Evolutionary conservation across 768 basidiomycete species (phyloP).

Genomic region (Porpolomopsis calyptriformis): DNA sequence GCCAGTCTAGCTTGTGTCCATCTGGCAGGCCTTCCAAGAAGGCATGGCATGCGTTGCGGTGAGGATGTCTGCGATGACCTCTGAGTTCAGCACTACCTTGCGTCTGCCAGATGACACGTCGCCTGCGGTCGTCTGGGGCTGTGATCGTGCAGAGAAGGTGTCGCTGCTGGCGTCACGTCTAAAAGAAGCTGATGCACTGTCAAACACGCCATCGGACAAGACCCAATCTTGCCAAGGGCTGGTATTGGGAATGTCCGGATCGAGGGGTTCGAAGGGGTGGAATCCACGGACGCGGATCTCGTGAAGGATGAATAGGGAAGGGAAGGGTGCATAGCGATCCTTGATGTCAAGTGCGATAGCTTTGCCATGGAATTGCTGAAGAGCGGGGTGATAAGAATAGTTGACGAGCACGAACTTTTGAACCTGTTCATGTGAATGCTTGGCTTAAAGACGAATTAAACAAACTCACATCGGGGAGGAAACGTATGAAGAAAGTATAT

Average conservation of each 20-base stretch:
- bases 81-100: slow-evolving; percentile 11
- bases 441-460: slow-evolving; percentile 5
- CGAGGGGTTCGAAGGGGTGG: slow-evolving; percentile 18
- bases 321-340: slow-evolving; percentile 21
- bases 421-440: slow-evolving; percentile 12
- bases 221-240: slow-evolving; percentile 22
- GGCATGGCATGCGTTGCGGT: slow-evolving; percentile 21
- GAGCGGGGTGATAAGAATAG: slow-evolving; percentile 11
- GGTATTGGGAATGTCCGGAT: slow-evolving; percentile 11
- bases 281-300: slow-evolving; percentile 26
- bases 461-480: slow-evolving; percentile 16
- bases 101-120: slow-evolving; percentile 12
- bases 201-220: slow-evolving; percentile 9
- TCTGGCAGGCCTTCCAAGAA: slow-evolving; percentile 23
- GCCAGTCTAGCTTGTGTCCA: no score
- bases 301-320: slow-evolving; percentile 24
- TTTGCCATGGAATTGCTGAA: slow-evolving; percentile 22
- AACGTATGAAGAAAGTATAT: slow-evolving; percentile 18
- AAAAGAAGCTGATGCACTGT: slow-evolving; percentile 11
- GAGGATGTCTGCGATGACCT: slow-evolving; percentile 21
- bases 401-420: slow-evolving; percentile 22
- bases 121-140: slow-evolving; percentile 5
- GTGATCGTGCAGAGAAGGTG: slow-evolving; percentile 5
- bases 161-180: slow-evolving; percentile 9
- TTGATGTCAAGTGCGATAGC: slow-evolving; percentile 23